Percentiles rank a stretch among this genome's conserved stretches.
Conservation (phyloP, 805 yeast species). For the Lipomyces yamadae region DNA sequence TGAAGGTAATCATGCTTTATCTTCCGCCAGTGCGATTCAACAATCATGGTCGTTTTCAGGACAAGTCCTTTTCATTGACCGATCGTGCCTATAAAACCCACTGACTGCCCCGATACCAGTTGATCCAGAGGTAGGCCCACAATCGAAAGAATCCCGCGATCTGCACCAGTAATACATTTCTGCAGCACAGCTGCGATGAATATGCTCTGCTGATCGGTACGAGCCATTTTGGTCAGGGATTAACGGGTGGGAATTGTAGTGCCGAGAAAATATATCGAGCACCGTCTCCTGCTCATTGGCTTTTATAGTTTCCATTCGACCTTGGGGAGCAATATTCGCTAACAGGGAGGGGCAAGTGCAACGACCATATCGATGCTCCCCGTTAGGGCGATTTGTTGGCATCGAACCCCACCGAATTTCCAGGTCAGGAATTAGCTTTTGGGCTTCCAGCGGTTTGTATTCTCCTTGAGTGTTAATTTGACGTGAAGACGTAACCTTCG, state of each 20-base stretch:
- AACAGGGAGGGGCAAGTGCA: not conserved
- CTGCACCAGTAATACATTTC: slow-evolving; percentile 9
- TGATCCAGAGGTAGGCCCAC: slow-evolving; percentile 7
- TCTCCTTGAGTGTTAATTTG: not conserved
- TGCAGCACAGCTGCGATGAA: slow-evolving; percentile 4
- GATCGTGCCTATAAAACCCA: slow-evolving; percentile 4
- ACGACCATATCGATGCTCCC: not conserved
- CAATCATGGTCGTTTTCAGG: slow-evolving; percentile 6
- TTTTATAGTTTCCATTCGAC: not conserved
- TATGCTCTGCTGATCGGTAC: not conserved
- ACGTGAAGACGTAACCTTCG: too few species aligned
- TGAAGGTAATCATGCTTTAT: not conserved
- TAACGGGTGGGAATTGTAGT: not conserved
- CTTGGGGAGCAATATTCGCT: not conserved
- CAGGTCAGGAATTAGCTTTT: not conserved
- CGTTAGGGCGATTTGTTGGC: not conserved
- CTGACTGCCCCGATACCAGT: slow-evolving; percentile 2
- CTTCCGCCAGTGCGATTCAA: not conserved
- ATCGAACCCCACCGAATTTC: not conserved
- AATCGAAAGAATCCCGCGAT: slow-evolving; percentile 5
- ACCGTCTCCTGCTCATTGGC: slow-evolving; percentile 1
- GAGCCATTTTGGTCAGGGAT: slow-evolving; percentile 1
- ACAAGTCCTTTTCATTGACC: slow-evolving; percentile 1
- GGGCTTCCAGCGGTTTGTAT: not conserved
- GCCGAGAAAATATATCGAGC: not conserved